These are phyloP conservation scores for Phlyctochytrium bullatum DNA, from an alignment of 192 early-diverging fungal species.

Conservation along the genomic window DNA sequence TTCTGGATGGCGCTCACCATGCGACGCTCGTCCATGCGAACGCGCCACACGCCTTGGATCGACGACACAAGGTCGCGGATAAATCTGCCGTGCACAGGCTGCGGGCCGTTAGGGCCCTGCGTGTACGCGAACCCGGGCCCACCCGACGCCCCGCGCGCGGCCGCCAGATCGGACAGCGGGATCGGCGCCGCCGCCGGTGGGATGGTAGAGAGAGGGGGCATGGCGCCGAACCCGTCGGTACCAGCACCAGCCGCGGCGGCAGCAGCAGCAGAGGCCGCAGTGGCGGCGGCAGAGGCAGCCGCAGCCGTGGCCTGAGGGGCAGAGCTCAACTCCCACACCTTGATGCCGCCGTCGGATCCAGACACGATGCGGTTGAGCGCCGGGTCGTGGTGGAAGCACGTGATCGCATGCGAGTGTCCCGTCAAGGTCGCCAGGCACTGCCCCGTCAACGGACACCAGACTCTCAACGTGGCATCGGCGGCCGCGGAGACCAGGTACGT, in stretches of 20 bases:
- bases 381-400: conserved; percentile 96
- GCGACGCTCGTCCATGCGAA: conserved; percentile 81
- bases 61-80: conserved; percentile 78
- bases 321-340: conserved; percentile 94
- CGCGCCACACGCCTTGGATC: conserved; percentile 92
- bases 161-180: background rate
- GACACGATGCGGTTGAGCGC: conserved; percentile 84
- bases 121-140: conserved; percentile 30
- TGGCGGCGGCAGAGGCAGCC: background rate
- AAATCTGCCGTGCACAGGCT: conserved; percentile 64
- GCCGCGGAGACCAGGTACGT: conserved; percentile 90
- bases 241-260: background rate
- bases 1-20: conserved; percentile 69
- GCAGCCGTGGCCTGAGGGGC: conserved; percentile 17
- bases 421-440: conserved; percentile 64
- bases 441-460: conserved; percentile 79
- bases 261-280: background rate
- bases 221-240: background rate
- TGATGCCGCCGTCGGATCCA: conserved; percentile 92
- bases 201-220: too few relatives aligned
- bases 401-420: conserved; percentile 86
- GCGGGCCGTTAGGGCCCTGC: conserved; percentile 41
- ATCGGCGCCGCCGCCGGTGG: background rate
- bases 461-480: conserved; percentile 88
- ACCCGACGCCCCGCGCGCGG: conserved; percentile 1